These are phyloP conservation scores for Thalassiosira hispida DNA, from an alignment of 352 stramenopile genomes.

Conservation along the genomic window DNA sequence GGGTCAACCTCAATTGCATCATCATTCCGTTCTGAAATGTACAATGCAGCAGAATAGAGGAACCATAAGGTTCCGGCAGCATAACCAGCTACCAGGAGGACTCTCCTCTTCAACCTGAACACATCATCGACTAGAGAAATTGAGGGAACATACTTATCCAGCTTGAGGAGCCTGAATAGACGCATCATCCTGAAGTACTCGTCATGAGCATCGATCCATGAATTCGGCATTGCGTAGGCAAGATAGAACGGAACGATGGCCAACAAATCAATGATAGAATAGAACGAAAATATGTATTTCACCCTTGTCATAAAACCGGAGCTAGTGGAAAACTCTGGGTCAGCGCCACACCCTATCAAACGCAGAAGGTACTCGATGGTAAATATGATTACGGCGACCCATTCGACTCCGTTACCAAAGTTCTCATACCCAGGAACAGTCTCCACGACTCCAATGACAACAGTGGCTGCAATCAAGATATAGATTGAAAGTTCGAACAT, in stretches of 20 bases:
- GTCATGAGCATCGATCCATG: slow-evolving; percentile 75
- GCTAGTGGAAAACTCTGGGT: slow-evolving; percentile 63
- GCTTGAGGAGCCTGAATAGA: slow-evolving; percentile 83
- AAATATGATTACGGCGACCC: slow-evolving; percentile 81
- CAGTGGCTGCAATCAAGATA: slow-evolving; percentile 67
- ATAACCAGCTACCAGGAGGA: slow-evolving; percentile 71
- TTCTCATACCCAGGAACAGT: slow-evolving; percentile 73
- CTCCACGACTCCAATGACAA: slow-evolving; percentile 70
- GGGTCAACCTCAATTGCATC: slow-evolving; percentile 65
- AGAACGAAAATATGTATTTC: slow-evolving; percentile 82
- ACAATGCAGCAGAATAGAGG: slow-evolving; percentile 82
- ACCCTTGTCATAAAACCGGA: slow-evolving; percentile 29
- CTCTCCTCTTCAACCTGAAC: slow-evolving; percentile 77
- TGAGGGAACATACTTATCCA: slow-evolving; percentile 86
- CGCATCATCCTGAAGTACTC: slow-evolving; percentile 84
- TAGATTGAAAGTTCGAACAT: slow-evolving; percentile 77
- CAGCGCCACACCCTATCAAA: slow-evolving; percentile 68
- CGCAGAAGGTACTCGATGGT: slow-evolving; percentile 85
- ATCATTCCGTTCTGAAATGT: slow-evolving; percentile 82
- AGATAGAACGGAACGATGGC: slow-evolving; percentile 86
- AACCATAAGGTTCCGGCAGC: slow-evolving; percentile 81
- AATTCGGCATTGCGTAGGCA: slow-evolving; percentile 57
- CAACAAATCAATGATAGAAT: slow-evolving; percentile 85
- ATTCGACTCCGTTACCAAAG: slow-evolving; percentile 69
- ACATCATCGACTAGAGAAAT: slow-evolving; percentile 86